These are phyloP conservation scores for Groenewaldozyma tartarivorans DNA, from an alignment of 805 yeast species.

Conservation along the genomic window DNA sequence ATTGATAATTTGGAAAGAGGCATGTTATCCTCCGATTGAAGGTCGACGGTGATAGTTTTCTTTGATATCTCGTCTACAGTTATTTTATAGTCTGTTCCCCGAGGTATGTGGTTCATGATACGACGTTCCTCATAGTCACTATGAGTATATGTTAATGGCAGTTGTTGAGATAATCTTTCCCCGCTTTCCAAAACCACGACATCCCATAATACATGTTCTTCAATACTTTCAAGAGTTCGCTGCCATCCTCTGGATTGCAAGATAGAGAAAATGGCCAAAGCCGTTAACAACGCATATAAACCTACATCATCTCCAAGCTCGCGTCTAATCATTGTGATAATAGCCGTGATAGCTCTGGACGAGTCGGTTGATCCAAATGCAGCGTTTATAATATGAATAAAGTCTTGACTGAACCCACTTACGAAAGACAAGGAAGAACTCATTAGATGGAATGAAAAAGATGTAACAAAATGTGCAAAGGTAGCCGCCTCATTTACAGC, in stretches of 20 bases:
- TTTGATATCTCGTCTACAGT: slow-evolving; percentile 12
- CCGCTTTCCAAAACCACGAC: slow-evolving; percentile 27
- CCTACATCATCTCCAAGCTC: slow-evolving; percentile 25
- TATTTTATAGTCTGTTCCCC: slow-evolving; percentile 13
- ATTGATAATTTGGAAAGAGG: slow-evolving; percentile 1
- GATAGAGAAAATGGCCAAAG: slow-evolving; percentile 23
- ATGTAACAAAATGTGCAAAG: slow-evolving; percentile 21
- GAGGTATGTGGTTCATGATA: slow-evolving; percentile 12
- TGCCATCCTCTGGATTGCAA: slow-evolving; percentile 22
- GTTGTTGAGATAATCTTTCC: slow-evolving; percentile 16
- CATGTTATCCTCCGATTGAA: neutral
- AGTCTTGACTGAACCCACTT: slow-evolving; percentile 21
- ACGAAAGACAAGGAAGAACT: slow-evolving; percentile 18
- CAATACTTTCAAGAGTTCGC: slow-evolving; percentile 15
- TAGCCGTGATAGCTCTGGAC: slow-evolving; percentile 22
- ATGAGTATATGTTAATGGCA: slow-evolving; percentile 5
- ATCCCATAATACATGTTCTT: slow-evolving; percentile 24
- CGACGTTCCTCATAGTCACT: slow-evolving; percentile 13
- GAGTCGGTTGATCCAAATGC: slow-evolving; percentile 27
- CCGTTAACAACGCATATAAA: slow-evolving; percentile 21
- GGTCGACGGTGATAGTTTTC: slow-evolving; percentile 13
- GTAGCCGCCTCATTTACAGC: slow-evolving; percentile 19
- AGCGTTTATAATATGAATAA: slow-evolving; percentile 22
- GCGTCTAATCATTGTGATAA: slow-evolving; percentile 19
- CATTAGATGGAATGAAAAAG: slow-evolving; percentile 23